phyloP scores from a whole-genome alignment of 2,329 filamentous ascomycete species.

The Pseudogymnoascus pannorum region DNA sequence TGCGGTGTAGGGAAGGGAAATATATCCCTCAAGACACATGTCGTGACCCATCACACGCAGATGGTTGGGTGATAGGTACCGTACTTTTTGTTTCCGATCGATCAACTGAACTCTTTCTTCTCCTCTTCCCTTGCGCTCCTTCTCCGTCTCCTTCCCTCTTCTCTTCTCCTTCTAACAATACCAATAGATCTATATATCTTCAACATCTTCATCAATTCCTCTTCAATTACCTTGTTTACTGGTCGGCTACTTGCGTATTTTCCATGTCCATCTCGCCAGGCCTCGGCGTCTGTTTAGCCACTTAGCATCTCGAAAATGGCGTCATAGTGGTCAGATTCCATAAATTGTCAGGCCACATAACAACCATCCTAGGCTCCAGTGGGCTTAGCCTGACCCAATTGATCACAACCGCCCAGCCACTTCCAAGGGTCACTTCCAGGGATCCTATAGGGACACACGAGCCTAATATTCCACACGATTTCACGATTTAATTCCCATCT shows the following conservation, averaged over 20 bases:
- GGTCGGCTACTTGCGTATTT: no score
- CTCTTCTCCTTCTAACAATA: not conserved
- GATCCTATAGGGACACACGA: not conserved
- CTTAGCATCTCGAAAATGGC: not conserved
- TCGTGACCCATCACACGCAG: not conserved
- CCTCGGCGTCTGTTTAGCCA: not conserved
- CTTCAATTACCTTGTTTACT: not conserved
- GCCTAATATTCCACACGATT: not conserved
- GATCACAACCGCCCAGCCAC: not conserved
- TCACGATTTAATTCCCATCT: not conserved
- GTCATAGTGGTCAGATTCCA: not conserved
- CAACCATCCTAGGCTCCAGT: not conserved
- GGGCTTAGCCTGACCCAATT: not conserved
- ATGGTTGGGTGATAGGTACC: not conserved
- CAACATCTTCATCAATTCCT: not conserved
- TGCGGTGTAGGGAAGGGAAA: conserved; percentile 5
- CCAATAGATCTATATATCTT: not conserved
- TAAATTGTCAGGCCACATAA: not conserved
- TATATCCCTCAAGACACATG: conserved; percentile 5
- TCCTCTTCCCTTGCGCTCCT: not conserved
- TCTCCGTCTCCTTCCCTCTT: not conserved
- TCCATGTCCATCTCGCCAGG: no score
- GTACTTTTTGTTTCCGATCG: not conserved
- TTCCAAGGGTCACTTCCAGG: not conserved
- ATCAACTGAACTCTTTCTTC: not conserved